Evolutionary conservation across 163 green algal genomes (phyloP), one percentile per base, ranked within the genome.

Genomic region (Scenedesmus sp.): DNA sequence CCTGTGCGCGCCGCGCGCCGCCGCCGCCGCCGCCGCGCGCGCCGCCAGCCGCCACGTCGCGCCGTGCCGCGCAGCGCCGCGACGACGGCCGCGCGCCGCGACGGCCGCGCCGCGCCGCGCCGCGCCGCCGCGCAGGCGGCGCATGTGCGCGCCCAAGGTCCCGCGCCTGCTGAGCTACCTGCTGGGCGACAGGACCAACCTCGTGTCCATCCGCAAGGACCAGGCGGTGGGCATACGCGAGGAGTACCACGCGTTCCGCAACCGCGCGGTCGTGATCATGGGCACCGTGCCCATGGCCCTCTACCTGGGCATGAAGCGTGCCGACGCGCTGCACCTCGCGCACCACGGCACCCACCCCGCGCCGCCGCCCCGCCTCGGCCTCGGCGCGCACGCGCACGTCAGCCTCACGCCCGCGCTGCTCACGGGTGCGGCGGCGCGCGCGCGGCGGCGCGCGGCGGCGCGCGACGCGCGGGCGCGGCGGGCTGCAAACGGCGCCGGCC

Each of bases 211-310:
- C 10, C 77, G 88, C 65, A 74, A 76, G 62, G 90, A 94, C 60
- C 85, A 94, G 74, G 82, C 75, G 29, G 83, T 91, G n/a, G 75
- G 64, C 45, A 87, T 97, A 28, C 93, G 94, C 72, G 90, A 94
- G 78, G 90, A 97, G 75, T 97, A 97, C 73, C 90, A 96, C 74
- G 70, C 60, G 17, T 97, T 96, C 81, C 69, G 93, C 2, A 92
- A 93, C 86, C 75, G 82, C 44, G 83, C 67, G 14, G 91, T 86
- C 9, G 28, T 51, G n/a, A 78, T 92, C 47, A 89, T 91, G 71
- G 88, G 94, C 75, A 75, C 93, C 24, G 75, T 87, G 2, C 75
- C 76, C 2, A n/a, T 85, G 48, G 42, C 93, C 60, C 81, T 92
- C 67, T 77, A 81, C 56, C 42, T 89, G 54, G 90, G 89, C 36